Evolutionary conservation across 805 yeast species (phyloP), one percentile per base, ranked within the genome.

Genomic region (Kuraishia borneana): DNA sequence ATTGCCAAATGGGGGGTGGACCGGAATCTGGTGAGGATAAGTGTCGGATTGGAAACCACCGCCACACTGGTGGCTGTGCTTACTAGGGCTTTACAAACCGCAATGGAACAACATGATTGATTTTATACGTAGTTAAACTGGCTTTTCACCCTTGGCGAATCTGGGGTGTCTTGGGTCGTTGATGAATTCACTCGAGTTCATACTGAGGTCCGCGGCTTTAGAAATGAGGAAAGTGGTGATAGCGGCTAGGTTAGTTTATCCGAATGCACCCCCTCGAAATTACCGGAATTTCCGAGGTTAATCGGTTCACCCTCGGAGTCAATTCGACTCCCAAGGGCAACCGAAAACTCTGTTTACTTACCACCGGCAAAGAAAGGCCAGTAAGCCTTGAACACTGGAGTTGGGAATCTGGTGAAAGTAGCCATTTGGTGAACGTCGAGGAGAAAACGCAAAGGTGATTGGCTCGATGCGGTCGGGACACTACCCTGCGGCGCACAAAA

Each of bases 151-250:
- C 28, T 63, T 66, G 36, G 27, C 65, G 58, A 83, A 82, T 68
- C 94, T 80, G 63, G 96, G 96, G 70, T 85, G 85, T 73, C 95
- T 83, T 68, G 96, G 95, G 65, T 85, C 95, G 61, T 85, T 84
- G 64, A 78, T 75, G 70, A 77, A 85, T 65, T 83, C 94, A 42
- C 70, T 71, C 40, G 89, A 68, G 70, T 76, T 68, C 60, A 75
- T 66, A 48, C 83, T 70, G 42, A 80, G 79, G 41, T 58, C 61
- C 42, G 85, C 76, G 35, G 74, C 79, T 65, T 77, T 76, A 59
- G 73, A 70, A 51, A 83, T 66, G 47, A 76, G 68, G 65, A 65
- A 79, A 70, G 74, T 79, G 48, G 89, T 74, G 46, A 74, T 54
- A 47, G 65, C 80, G 39, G 53, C 60, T 54, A 38, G 30, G 23